These are phyloP conservation scores for Ascochyta clinopodiicola DNA, from an alignment of 2,329 filamentous ascomycete species.

Conservation along the genomic window DNA sequence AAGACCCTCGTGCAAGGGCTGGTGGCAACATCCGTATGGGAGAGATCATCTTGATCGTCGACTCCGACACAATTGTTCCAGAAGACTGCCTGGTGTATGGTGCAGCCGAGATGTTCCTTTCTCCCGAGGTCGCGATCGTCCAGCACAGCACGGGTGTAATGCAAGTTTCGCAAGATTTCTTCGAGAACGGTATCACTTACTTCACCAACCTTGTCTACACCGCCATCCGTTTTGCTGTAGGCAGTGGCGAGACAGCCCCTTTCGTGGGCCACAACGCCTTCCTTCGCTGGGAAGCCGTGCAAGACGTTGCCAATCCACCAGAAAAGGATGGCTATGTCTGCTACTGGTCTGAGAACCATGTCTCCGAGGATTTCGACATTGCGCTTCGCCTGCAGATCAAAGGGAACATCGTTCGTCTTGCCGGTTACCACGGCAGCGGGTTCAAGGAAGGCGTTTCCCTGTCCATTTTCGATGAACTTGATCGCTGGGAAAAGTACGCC, in stretches of 20 bases:
- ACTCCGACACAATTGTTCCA: constrained; percentile 80
- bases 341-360: constrained; percentile 75
- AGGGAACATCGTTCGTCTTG: constrained; percentile 71
- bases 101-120: constrained; percentile 79
- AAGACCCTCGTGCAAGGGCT: constrained; percentile 73
- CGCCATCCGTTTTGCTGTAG: constrained; percentile 71
- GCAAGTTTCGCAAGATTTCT: constrained; percentile 72
- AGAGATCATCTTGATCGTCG: constrained; percentile 75
- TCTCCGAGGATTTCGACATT: constrained; percentile 79
- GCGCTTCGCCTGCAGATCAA: constrained; percentile 71
- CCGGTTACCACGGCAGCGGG: constrained; percentile 68
- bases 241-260: constrained; percentile 71
- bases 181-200: constrained; percentile 76
- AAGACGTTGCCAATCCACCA: constrained; percentile 59
- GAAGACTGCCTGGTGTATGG: constrained; percentile 76
- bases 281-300: constrained; percentile 70
- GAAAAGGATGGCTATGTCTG: constrained; percentile 66
- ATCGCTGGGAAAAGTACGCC: constrained; percentile 61
- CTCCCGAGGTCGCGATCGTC: constrained; percentile 76
- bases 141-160: constrained; percentile 77
- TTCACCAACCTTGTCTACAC: constrained; percentile 79
- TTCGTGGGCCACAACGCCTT: constrained; percentile 80
- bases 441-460: constrained; percentile 76
- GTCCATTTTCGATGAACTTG: constrained; percentile 73
- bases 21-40: constrained; percentile 83